Base-by-base conservation (phyloP, 495 filamentous ascomycete species). In the Friedmanniomyces simplex region DNA sequence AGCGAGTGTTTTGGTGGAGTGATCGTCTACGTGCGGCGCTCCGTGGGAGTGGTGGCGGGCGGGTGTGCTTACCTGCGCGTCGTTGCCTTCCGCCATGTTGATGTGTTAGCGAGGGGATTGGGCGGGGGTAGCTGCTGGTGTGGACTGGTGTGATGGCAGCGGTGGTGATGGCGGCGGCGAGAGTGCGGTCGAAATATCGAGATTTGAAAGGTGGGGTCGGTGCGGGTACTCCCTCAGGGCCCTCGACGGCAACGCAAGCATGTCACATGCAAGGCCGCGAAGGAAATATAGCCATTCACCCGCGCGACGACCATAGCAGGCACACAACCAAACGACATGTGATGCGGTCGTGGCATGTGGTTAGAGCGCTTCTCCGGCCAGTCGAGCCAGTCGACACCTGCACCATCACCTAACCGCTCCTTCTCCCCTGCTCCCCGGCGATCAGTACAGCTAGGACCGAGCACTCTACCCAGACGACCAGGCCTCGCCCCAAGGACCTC, bases 291-390 rank as follows among this genome's bases (percentile, higher is more conserved):
- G 10, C 3, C 28, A 32, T 32, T 10, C 28, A 32, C 28, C 28
- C 28, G 28, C 3, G 3, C 28, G 28, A 32, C 28, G 28, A 10
- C 28, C 10, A 4, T 32, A 3, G 3, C 28, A 32, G 28, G 28
- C 28, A 4, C 28, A 32, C 28, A 32, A 50, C 46, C 22, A 5
- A 18, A 52, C 6, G 22, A 8, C 12, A 50, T 32, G 28, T 30
- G 49, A 54, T 54, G 51, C 25, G 20, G 46, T 49, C 46, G 34
- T 53, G 52, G 28, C 16, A 94, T 94, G 89, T 93, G 88, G 87
- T 83, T 91, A 62, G 88, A 95, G 77, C 84, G 88, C 65, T 83
- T 91, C 59, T 83, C 86, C 52, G 83, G 81, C 65, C 83, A 87
- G 69, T 81, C 85, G 50, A 79, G 78, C 58, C 78, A 82, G 51